Evolutionary conservation across 2,329 filamentous ascomycete species (phyloP), one percentile per base, ranked within the genome.

Genomic region (Ramularia endophylla): DNA sequence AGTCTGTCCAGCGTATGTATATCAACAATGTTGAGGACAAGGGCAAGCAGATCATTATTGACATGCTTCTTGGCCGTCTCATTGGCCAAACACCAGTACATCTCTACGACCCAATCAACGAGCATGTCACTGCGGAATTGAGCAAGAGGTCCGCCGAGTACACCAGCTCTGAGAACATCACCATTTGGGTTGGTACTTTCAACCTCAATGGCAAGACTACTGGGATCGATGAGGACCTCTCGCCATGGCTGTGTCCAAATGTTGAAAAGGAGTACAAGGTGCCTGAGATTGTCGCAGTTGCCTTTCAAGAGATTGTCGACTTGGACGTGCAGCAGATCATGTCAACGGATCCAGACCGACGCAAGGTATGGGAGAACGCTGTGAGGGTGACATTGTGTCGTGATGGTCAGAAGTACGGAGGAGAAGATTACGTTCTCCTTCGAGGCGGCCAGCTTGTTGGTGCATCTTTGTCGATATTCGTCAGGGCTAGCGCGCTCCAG

Each of bases 1-100:
- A 98, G 65, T 95, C 87, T 51, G 89, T 90, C 1, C 92, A 92
- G 38, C 77, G 92, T 45, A 78, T 95, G 48, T 97, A 95, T 60
- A 90, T 95, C 67, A 98, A 98, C 67, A 97, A 95, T 60, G 97
- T 98, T 61, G 79, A 88, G 7, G 92, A 98, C 62, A 94, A 94
- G 51, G 85, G 83, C 16, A 77, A 88, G 34, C 92, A 98, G 61
- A 89, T 87, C 53, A 95, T 87, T 1, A 97, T 98, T 52, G 92
- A 98, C 63, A 82, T 94, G 68, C 74, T 98, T 5, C 73, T 98
- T n/a, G 90, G 90, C 2, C 78, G 88, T 40, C 67, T 95, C 29
- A 83, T 94, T 44, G 85, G 87, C 18, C 90, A 97, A 62, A 69
- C 74, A 1, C 81, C 87, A 1, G 90, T 97, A 3, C 79, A 89